These are phyloP conservation scores for Aspergillus fumigatus DNA, from an alignment of 2,329 filamentous ascomycete species.

Conservation along the genomic window DNA sequence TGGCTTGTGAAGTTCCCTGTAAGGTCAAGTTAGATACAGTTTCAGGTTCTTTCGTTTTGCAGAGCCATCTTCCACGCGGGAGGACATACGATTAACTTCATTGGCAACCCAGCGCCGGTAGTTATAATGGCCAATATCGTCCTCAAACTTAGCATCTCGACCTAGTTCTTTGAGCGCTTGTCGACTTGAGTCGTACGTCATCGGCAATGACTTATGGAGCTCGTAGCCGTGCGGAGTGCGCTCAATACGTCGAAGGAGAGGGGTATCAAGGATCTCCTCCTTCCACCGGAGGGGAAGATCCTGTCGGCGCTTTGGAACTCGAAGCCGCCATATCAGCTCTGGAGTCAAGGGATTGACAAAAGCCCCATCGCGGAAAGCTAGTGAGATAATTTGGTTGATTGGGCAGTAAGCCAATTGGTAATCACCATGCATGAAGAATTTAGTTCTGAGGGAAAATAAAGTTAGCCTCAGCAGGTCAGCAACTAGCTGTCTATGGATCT, in stretches of 20 bases:
- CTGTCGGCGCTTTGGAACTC: slow-evolving; percentile 14
- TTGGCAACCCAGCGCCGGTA: no score
- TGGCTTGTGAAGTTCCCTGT: no score
- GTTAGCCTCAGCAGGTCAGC: no score
- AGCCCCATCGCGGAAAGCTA: slow-evolving; percentile 20
- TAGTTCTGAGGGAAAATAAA: slow-evolving; percentile 18
- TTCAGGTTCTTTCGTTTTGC: no score
- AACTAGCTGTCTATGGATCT: no score
- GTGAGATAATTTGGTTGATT: slow-evolving; percentile 21
- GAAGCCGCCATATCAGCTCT: slow-evolving; percentile 22
- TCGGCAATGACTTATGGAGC: slow-evolving; percentile 19
- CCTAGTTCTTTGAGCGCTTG: slow-evolving; percentile 12
- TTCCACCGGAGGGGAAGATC: slow-evolving; percentile 21
- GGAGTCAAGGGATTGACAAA: slow-evolving; percentile 23
- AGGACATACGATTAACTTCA: no score
- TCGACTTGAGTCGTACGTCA: slow-evolving; percentile 23
- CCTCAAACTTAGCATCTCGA: no score
- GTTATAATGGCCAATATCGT: no score
- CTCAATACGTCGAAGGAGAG: slow-evolving; percentile 21
- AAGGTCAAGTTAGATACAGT: no score
- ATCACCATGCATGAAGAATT: slow-evolving; percentile 26
- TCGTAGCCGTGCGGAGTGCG: slow-evolving; percentile 18
- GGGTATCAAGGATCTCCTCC: slow-evolving; percentile 18
- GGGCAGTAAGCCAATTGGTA: slow-evolving; percentile 26
- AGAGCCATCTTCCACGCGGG: no score